These are phyloP conservation scores for Plenodomus biglobosus DNA, from an alignment of 2,329 filamentous ascomycete species.

Conservation along the genomic window DNA sequence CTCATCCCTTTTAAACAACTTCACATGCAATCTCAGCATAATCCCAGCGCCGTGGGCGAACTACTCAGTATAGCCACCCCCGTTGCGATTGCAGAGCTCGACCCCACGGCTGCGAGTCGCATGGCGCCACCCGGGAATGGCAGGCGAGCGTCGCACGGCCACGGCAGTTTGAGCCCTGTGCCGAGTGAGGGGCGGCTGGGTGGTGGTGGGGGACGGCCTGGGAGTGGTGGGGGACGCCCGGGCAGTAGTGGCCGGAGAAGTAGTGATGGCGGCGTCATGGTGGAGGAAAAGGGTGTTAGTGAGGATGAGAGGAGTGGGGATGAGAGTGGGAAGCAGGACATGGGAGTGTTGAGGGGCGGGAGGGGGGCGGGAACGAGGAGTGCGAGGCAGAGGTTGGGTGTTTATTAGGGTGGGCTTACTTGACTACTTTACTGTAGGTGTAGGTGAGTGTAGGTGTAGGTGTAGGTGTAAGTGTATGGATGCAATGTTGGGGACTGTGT, in stretches of 20 bases:
- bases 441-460: too few species aligned
- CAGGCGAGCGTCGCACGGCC: background rate
- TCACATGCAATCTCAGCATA: conserved; percentile 12
- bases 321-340: conserved; percentile 6
- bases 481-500: too few species aligned
- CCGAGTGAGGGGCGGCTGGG: conserved; percentile 22
- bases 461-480: too few species aligned
- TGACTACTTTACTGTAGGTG: too few species aligned
- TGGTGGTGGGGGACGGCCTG: too few species aligned
- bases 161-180: conserved; percentile 40
- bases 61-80: conserved; percentile 41
- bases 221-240: conserved; percentile 14
- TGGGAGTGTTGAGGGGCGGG: background rate
- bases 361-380: background rate
- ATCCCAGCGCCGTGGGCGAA: conserved; percentile 37
- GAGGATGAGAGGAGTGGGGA: conserved; percentile 42
- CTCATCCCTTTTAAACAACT: background rate
- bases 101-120: conserved; percentile 38
- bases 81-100: conserved; percentile 40
- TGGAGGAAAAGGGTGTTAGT: conserved; percentile 44
- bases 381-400: too few species aligned
- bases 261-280: conserved; percentile 43
- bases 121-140: conserved; percentile 3
- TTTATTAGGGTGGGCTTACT: too few species aligned
- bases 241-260: conserved; percentile 16